Percentiles rank a stretch among this genome's conserved stretches.
Conservation (phyloP, 257 asterid genomes). For the Solanum chmielewskii region DNA sequence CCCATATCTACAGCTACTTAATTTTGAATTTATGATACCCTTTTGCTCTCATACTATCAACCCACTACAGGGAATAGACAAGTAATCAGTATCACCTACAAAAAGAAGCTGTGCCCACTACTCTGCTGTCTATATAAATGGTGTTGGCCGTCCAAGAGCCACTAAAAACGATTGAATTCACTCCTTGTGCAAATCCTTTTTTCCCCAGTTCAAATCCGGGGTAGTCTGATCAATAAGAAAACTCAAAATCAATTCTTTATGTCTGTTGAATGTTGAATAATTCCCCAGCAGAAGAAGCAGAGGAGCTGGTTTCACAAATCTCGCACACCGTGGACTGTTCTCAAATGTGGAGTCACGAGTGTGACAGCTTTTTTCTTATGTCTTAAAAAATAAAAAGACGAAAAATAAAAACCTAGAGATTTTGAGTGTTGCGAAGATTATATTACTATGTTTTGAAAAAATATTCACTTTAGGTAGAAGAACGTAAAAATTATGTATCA, state of each 20-base stretch:
- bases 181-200: not conserved
- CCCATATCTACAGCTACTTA: constrained; percentile 39
- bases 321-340: not conserved
- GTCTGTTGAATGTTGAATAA: not conserved
- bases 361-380: not conserved
- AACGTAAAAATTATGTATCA: not conserved
- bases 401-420: not conserved
- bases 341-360: not conserved
- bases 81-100: not conserved
- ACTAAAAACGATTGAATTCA: not conserved
- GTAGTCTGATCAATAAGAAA: not conserved
- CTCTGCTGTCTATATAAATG: not conserved
- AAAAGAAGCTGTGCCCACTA: not conserved
- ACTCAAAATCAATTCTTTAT: not conserved
- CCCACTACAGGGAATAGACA: not conserved
- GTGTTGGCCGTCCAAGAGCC: not conserved
- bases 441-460: fast-evolving
- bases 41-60: not conserved
- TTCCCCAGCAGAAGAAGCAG: not conserved
- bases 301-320: not conserved
- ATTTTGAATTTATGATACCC: not conserved
- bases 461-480: fast-evolving
- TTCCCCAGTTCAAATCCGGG: not conserved
- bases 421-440: not conserved
- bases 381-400: not conserved